These are phyloP conservation scores for Dichotomocladium elegans DNA, from an alignment of 371 early-diverging fungal species.

Conservation along the genomic window DNA sequence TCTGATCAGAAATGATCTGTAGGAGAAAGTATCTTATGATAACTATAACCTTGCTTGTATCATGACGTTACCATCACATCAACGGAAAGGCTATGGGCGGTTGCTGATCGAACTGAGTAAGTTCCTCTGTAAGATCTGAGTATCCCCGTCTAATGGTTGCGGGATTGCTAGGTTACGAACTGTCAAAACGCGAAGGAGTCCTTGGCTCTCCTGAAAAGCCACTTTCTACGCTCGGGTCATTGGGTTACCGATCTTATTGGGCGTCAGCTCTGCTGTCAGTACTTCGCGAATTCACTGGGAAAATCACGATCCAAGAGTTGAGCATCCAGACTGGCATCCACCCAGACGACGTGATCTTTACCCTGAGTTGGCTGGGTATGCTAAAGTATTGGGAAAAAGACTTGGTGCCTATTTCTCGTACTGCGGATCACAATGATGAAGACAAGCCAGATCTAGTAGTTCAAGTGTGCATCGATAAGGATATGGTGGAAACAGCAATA, in stretches of 20 bases:
- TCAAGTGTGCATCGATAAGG: slow-evolving; percentile 3
- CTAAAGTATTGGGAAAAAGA: slow-evolving; percentile 18
- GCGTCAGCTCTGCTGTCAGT: slow-evolving; percentile 48
- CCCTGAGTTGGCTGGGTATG: slow-evolving; percentile 26
- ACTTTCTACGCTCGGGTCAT: slow-evolving; percentile 67
- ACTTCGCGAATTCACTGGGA: slow-evolving; percentile 30
- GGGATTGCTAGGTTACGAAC: slow-evolving; percentile 67
- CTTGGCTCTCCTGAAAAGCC: slow-evolving; percentile 91
- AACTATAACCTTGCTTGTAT: slow-evolving; percentile 89
- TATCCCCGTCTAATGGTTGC: neutral
- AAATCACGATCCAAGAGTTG: slow-evolving; percentile 26
- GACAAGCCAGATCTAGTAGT: neutral
- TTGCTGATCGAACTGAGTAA: slow-evolving; percentile 83
- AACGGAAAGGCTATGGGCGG: slow-evolving; percentile 83
- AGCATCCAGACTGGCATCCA: slow-evolving; percentile 33
- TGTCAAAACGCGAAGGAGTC: slow-evolving; percentile 85
- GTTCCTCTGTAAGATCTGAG: slow-evolving; percentile 12
- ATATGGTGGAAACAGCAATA: slow-evolving; percentile 8
- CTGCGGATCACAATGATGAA: neutral
- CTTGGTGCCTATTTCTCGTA: neutral
- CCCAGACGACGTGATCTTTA: slow-evolving; percentile 35
- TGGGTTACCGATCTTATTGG: slow-evolving; percentile 78
- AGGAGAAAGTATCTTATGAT: slow-evolving; percentile 73
- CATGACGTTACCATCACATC: slow-evolving; percentile 81
- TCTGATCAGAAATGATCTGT: too few relatives aligned